These are phyloP conservation scores for Metarhizium guizhouense DNA, from an alignment of 2,329 filamentous ascomycete species.

Conservation along the genomic window DNA sequence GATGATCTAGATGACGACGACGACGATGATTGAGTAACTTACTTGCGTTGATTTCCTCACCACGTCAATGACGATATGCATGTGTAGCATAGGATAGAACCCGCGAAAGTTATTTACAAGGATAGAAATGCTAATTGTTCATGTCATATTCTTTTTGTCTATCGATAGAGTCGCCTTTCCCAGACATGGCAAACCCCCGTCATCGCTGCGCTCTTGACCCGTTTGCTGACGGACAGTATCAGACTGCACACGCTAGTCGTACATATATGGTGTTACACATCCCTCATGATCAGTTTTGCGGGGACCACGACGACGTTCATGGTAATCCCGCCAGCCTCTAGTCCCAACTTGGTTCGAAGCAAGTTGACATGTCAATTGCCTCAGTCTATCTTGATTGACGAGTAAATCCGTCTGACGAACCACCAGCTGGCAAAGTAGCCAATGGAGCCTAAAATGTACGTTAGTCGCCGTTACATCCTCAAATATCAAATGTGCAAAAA, in stretches of 20 bases:
- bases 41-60: neutral
- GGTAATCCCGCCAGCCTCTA: neutral
- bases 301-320: neutral
- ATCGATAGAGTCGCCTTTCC: neutral
- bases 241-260: conserved; percentile 18
- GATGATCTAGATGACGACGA: conserved; percentile 39
- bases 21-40: conserved; percentile 19
- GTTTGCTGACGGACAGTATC: neutral
- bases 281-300: neutral
- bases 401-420: conserved; percentile 89
- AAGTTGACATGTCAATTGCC: neutral
- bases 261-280: conserved; percentile 22
- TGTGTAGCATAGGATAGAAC: neutral
- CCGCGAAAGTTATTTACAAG: neutral
- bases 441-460: conserved; percentile 63
- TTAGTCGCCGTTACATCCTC: neutral
- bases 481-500: conserved; percentile 57
- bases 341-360: neutral
- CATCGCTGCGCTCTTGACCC: neutral
- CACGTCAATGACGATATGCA: neutral
- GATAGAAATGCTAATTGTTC: neutral
- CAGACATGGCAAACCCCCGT: neutral
- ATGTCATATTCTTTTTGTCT: neutral
- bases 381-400: conserved; percentile 96
- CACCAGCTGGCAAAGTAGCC: conserved; percentile 93